Percentiles rank a stretch among this genome's conserved stretches.
Conservation (phyloP, 805 yeast genomes). For the Starmerella kuoi region DNA sequence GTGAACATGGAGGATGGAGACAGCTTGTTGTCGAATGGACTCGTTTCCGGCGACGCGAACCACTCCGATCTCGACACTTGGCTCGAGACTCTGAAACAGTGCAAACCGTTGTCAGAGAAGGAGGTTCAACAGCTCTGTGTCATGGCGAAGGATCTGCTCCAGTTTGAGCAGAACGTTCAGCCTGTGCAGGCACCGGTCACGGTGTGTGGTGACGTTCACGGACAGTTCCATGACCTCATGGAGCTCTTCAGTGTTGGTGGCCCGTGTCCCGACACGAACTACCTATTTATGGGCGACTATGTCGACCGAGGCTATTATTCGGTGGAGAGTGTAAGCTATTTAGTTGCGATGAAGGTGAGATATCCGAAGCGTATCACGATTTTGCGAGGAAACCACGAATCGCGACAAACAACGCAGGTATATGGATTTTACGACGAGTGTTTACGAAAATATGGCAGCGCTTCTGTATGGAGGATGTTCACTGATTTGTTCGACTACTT, state of each 20-base stretch:
- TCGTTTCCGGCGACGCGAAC: constrained; percentile 23
- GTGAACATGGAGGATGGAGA: constrained; percentile 32
- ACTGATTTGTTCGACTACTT: constrained; percentile 89
- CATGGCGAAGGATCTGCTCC: constrained; percentile 85
- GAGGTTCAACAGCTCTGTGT: constrained; percentile 71
- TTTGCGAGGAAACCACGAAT: constrained; percentile 89
- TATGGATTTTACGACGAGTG: constrained; percentile 96
- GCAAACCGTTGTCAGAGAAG: constrained; percentile 75
- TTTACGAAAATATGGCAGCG: constrained; percentile 83
- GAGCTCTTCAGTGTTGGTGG: constrained; percentile 93
- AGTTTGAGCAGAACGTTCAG: constrained; percentile 86
- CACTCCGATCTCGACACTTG: constrained; percentile 61
- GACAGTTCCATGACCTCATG: constrained; percentile 92
- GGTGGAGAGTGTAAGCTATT: constrained; percentile 81
- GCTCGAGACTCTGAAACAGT: constrained; percentile 70
- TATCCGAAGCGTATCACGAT: constrained; percentile 88
- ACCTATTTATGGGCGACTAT: constrained; percentile 78
- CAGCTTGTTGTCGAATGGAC: constrained; percentile 27
- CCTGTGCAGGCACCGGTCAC: constrained; percentile 94
- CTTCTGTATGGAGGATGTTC: constrained; percentile 87
- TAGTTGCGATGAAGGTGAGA: constrained; percentile 90
- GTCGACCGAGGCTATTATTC: constrained; percentile 85
- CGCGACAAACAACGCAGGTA: constrained; percentile 92
- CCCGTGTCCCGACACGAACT: constrained; percentile 86
- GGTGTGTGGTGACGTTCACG: constrained; percentile 94